Evolutionary conservation across 495 filamentous ascomycete genomes (phyloP).

Genomic region (Niebla homalea): DNA sequence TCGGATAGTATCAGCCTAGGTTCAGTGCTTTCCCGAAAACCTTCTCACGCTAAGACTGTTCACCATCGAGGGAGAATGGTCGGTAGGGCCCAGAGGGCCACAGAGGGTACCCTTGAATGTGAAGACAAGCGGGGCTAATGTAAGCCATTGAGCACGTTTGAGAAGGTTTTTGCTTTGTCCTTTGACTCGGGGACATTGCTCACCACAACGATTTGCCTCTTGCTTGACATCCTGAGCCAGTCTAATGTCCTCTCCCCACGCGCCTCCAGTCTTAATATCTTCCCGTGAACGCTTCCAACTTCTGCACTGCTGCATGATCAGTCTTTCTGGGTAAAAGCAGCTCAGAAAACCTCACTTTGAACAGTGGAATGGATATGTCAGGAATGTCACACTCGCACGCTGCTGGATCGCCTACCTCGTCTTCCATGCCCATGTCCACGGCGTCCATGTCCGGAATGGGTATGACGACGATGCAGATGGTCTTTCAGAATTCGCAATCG

Average conservation of each 20-base stretch:
- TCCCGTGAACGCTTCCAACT: too few species aligned
- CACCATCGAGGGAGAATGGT: not conserved
- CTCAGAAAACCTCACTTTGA: not conserved
- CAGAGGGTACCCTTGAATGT: too few species aligned
- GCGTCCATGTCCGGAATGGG: slow-evolving; percentile 9
- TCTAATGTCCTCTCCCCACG: not conserved
- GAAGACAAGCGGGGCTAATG: too few species aligned
- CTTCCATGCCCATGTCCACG: slow-evolving; percentile 6
- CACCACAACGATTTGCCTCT: too few species aligned
- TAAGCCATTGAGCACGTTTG: not conserved
- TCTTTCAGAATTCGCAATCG: slow-evolving; percentile 49
- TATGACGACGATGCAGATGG: slow-evolving; percentile 24
- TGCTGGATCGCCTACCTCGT: slow-evolving; percentile 10
- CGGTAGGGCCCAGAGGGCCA: not conserved
- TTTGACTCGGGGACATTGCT: not conserved
- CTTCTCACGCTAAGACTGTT: not conserved
- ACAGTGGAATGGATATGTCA: slow-evolving; percentile 11
- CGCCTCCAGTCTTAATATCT: too few species aligned
- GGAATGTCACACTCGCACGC: slow-evolving; percentile 4
- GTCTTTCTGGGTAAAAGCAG: too few species aligned
- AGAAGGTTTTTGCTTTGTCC: not conserved
- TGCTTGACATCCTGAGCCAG: not conserved
- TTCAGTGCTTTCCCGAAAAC: not conserved
- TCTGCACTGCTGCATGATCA: too few species aligned
- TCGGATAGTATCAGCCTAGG: not conserved